A percentile compares a stretch with the other conserved stretches of the same genome.
These are phyloP conservation scores for Discostella pseudostelligera DNA, from an alignment of 108 stramenopile species.

Conservation along the genomic window DNA sequence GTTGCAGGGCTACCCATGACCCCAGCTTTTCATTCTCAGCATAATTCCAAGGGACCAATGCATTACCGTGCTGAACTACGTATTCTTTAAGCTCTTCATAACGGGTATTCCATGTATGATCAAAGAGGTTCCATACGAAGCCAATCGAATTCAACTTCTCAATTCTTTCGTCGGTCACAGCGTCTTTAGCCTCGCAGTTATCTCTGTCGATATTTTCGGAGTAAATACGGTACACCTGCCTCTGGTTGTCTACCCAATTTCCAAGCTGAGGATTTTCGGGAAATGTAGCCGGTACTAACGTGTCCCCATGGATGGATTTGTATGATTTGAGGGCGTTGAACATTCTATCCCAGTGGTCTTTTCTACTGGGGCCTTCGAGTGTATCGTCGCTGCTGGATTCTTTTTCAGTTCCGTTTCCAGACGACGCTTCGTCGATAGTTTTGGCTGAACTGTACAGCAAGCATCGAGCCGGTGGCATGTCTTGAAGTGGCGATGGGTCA, in stretches of 20 bases:
- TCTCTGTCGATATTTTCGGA: conserved; percentile 3
- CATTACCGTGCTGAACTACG: conserved; percentile 42
- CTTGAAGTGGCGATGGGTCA: not conserved
- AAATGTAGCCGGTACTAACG: conserved; percentile 41
- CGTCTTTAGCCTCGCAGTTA: conserved; percentile 3
- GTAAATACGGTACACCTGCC: conserved; percentile 40
- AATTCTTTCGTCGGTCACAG: conserved; percentile 22
- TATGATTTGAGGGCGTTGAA: conserved; percentile 36
- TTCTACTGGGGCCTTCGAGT: not conserved
- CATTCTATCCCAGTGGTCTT: conserved; percentile 36
- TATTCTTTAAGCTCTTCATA: conserved; percentile 42
- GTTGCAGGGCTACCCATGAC: conserved; percentile 52
- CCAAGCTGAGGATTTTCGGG: conserved; percentile 42
- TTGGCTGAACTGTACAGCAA: not conserved
- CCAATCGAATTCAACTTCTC: conserved; percentile 30
- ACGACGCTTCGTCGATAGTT: not conserved
- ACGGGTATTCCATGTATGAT: conserved; percentile 23
- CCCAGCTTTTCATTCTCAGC: conserved; percentile 40
- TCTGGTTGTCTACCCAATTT: conserved; percentile 47
- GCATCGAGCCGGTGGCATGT: not conserved
- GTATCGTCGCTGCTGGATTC: not conserved
- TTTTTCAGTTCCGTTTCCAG: not conserved
- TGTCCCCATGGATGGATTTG: conserved; percentile 44
- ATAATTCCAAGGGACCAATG: conserved; percentile 43
- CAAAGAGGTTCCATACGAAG: conserved; percentile 31